Base-by-base conservation (phyloP, 2,329 filamentous ascomycete genomes). In the Colletotrichum tabaci region DNA sequence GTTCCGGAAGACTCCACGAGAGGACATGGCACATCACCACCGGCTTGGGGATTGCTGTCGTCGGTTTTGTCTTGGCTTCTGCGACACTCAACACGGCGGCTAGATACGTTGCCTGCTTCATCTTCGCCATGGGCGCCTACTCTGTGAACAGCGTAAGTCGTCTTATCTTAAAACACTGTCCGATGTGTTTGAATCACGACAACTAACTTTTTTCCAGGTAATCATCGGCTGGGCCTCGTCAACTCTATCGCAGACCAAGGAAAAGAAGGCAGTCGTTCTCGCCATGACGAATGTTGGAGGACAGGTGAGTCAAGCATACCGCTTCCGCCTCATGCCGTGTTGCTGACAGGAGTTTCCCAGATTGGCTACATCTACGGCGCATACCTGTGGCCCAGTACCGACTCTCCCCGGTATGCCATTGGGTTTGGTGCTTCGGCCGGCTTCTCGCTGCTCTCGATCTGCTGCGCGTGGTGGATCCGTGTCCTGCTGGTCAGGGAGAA, bases 281-380 rank as follows among this genome's bases (percentile, higher is more conserved):
- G 84, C 84, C 13, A 85, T 87, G 77, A 86, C 85, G 6, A 87
- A 86, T 30, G 85, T 85, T 1, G 81, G 84, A 30, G 84, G 83
- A 30, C 85, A 70, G 67, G 67, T 70, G 61, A n/a, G 56, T 21
- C 35, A 6, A 23, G 15, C 4, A 10, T 23, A 18, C 35, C 10
- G 1, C 7, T 3, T 61, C 75, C 16, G 4, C 4, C 0, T 16
- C 2, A 9, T 13, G 8, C 4, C 26, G 16, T 15, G 26, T 26
- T 15, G 21, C 46, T 62, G 12, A 70, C 16, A 0, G 10, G 0
- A 12, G 15, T 1, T 42, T 16, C 16, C 18, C 23, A 84, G 74
- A 83, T 84, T 16, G 83, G 82, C 2, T 86, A 86, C 74, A 84
- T 87, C 55, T 87, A 86, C 74, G 84, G 84, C n/a, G 84, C 85